Base-by-base conservation (phyloP, 192 early-diverging fungal genomes). In the Coemansia sp. region DNA sequence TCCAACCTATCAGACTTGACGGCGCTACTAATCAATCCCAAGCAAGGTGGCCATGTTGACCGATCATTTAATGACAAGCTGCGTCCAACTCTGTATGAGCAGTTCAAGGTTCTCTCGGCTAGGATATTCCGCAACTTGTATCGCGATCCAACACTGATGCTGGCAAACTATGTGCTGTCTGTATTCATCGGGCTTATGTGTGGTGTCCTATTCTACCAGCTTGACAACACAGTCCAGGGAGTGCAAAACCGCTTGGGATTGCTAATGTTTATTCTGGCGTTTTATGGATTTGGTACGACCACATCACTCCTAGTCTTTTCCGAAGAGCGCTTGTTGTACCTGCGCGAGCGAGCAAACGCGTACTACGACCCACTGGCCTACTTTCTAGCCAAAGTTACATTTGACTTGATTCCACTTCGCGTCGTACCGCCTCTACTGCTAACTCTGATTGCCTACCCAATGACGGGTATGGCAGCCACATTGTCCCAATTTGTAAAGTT, bases 381-480 rank as follows among this genome's bases (percentile, higher is more conserved):
- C 55, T 91, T 85, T 55, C 63, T 90, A 66, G 87, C 90, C 33
- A 91, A 91, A 66, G 76, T 90, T 20, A 74, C 89, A 10, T 86
- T 86, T 51, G 84, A 86, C 42, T 77, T 95, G 9, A 59, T 87
- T 3, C 93, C 93, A 1, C 76, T 95, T 31, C 88, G 94, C 8
- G 91, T 93, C 0, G 84, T 97, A 9, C 93, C 94, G 12, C 91
- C 94, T 0, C 71, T 97, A 46, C 86, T 95, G 65, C 86, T 95
- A 49, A 91, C 90, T 3, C 84, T 93, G 16, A 96, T 96, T 74
- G 87, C 87, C 27, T 96, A 95, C 80, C 89, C 89, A 43, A 93
- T 96, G 90, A 92, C 93, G 1, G 95, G 95, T 0, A 86, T 95
- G 1, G 84, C 92, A 1, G 81, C 90, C 18, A 88, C 86, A 0